Conservation (phyloP, 495 filamentous ascomycete genomes). For the Polyplosphaeria fusca region DNA sequence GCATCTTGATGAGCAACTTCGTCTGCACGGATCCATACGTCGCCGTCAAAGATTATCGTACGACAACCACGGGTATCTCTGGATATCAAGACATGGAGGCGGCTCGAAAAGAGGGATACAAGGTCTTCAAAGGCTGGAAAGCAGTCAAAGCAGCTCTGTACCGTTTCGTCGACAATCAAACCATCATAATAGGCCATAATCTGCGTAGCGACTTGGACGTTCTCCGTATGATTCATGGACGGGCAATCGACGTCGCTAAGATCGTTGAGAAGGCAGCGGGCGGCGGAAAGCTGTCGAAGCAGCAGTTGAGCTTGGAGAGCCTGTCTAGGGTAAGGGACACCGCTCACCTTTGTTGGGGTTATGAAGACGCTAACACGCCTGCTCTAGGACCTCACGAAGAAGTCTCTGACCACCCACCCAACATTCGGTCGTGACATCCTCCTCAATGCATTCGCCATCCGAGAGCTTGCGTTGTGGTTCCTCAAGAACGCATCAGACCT, state of each 20-base stretch:
- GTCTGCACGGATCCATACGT: conserved; percentile 38
- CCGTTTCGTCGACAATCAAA: conserved; percentile 44
- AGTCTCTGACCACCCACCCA: neutral
- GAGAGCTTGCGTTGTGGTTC: conserved; percentile 21
- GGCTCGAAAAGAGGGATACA: conserved; percentile 13
- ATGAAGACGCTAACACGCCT: too few species aligned
- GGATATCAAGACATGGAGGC: conserved; percentile 36
- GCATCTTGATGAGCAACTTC: conserved; percentile 46
- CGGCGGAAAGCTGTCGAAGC: conserved; percentile 21
- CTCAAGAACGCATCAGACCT: conserved; percentile 15
- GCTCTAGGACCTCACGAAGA: neutral
- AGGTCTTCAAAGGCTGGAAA: conserved; percentile 43
- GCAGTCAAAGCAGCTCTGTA: conserved; percentile 44
- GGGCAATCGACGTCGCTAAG: conserved; percentile 43
- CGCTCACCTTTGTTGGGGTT: too few species aligned
- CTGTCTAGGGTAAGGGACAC: too few species aligned
- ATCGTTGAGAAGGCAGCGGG: conserved; percentile 16
- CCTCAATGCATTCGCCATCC: conserved; percentile 21
- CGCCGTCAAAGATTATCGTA: conserved; percentile 42
- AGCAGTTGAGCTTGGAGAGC: conserved; percentile 22
- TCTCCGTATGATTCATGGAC: conserved; percentile 45
- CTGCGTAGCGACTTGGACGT: conserved; percentile 47
- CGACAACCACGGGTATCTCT: conserved; percentile 43
- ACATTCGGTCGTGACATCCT: conserved; percentile 21
- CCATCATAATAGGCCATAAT: conserved; percentile 49